Conservation (phyloP, 306 rosid species). For the Acacia crassicarpa region DNA sequence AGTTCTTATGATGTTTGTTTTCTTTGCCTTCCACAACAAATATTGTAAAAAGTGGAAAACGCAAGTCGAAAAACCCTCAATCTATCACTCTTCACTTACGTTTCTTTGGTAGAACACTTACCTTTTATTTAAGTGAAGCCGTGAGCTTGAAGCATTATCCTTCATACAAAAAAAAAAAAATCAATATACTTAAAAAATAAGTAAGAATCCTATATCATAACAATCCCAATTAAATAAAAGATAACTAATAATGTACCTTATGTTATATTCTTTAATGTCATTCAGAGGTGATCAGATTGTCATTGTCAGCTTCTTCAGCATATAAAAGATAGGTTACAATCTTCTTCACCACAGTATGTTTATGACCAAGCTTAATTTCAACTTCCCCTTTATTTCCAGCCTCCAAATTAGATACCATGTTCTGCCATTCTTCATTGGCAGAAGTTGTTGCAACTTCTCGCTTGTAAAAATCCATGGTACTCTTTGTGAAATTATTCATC, state of each 20-base stretch:
- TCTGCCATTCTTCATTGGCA: not conserved
- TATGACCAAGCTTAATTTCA: not conserved
- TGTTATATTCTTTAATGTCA: too few relatives aligned
- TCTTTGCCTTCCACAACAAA: not conserved
- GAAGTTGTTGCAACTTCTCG: not conserved
- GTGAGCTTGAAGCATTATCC: not conserved
- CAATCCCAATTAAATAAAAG: too few relatives aligned
- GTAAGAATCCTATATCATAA: not conserved
- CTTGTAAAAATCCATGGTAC: not conserved
- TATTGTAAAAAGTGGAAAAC: not conserved
- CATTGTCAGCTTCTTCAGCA: not conserved
- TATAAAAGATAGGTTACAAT: not conserved
- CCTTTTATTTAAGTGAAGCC: not conserved
- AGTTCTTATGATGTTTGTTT: too few relatives aligned
- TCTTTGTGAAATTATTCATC: not conserved
- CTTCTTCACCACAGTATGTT: not conserved
- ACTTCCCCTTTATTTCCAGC: not conserved
- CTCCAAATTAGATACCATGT: not conserved
- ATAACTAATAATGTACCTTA: not conserved
- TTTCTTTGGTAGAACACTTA: too few relatives aligned
- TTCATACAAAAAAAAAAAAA: not conserved
- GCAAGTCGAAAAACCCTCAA: not conserved
- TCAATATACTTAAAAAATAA: not conserved
- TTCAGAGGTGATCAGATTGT: not conserved
- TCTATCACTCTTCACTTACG: not conserved